Base-by-base conservation (phyloP, 2,329 filamentous ascomycete genomes). In the Colletotrichum agaves region DNA sequence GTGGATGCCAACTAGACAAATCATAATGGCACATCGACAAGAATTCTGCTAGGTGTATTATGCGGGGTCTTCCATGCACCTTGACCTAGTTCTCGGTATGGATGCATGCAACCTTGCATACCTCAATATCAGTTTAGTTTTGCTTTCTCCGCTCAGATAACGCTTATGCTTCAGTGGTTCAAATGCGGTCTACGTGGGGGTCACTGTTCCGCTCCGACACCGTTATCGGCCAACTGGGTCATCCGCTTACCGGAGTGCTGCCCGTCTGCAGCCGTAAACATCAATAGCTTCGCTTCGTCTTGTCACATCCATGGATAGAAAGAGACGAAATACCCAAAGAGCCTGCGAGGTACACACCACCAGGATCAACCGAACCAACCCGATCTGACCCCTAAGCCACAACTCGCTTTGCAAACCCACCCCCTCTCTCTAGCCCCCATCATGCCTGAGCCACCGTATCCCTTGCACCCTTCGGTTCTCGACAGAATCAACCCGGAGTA, bases 401-500 rank as follows among this genome's bases (percentile, higher is more conserved):
- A 11, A 19, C 5, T 27, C n/a, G 0, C 10, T 39, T 39, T 10
- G 17, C 10, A 13, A 37, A 10, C 41, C 27, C 11, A 0, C 6
- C 5, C 33, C 12, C 33, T n/a, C 19, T 21, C 2, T 23, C 1
- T 43, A 5, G 13, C 3, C 17, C 44, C 44, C 10, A 47, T 17
- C 61, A 67, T 67, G 64, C 46, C 67, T 33, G 91, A 65, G 1
- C 61, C 67, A n/a, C 66, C 62, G 11, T 67, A 70, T 8, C 61
- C 67, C 15, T 57, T 72, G 23, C 70, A 72, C 8, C 47, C 58
- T 8, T 71, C 69, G 21, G 58, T 71, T n/a, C 27, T 67, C 19
- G 75, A 82, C 71, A 75, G 79, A 41, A 76, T 87, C 56, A 76
- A 86, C 71, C 80, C 83, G 1, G 82, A 86, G 63, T 87, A 87